Evolutionary conservation across 768 basidiomycete species (phyloP), one percentile per base, ranked within the genome.

Genomic region (Hericium alpestre): DNA sequence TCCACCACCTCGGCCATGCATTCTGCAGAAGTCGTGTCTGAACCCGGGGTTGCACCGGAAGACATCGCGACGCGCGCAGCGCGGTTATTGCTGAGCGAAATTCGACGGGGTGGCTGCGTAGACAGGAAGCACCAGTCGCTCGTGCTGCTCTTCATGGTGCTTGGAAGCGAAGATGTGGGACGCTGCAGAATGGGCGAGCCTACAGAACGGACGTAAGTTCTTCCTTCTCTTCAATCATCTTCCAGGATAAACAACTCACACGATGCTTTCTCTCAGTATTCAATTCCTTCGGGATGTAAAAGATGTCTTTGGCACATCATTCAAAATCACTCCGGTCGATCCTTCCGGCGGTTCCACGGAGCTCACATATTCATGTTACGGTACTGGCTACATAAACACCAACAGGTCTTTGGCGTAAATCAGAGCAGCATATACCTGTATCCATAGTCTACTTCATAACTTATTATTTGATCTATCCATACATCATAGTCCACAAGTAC

Each of bases 121-220:
- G 96, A 98, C 68, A 78, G 85, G 48, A 83, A 86, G 61, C 93
- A 94, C 66, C 96, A 99, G 70, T 79, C 76, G 50, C 73, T 98
- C 9, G 86, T 94, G 4, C 74, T 95, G 41, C 70, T 95, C 38
- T 79, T 92, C 76, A 94, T 99, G 91, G 86, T 89, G 3, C 75
- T 98, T n/a, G 96, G 96, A 9, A 94, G 91, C 59, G 96, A 98
- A 67, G 96, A 99, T 67, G 93, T 98, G 0, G 91, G 93, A 0
- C 82, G 88, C 59, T 92, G 90, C 72, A 76, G 82, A 57, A 87
- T 98, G 82, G 83, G 87, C 4, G 84, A 87, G 63, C 83, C 92
- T 16, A 92, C 90, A 11, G 71, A 80, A 15, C 79, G 89, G 69
- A 90, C 90, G 90, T 79, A 37, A 48, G 65, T 54, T 12, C 20